Percentiles rank a stretch among this genome's conserved stretches.
These are phyloP conservation scores for Chlorella sp. DNA, from an alignment of 139 green algal genomes.

Conservation along the genomic window DNA sequence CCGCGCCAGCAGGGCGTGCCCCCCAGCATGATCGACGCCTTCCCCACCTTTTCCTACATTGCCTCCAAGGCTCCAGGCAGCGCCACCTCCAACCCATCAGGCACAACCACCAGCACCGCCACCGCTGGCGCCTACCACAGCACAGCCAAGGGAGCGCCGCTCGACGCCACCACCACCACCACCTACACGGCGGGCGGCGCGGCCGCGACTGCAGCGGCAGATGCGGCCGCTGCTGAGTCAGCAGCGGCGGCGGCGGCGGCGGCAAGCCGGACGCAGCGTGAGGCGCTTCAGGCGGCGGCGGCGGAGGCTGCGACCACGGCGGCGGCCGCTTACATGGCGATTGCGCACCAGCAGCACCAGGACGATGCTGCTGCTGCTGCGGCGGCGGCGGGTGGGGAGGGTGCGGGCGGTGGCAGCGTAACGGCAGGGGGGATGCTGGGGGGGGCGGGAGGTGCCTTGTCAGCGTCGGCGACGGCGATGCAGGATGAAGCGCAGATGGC, in stretches of 20 bases:
- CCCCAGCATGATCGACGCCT: slow-evolving; percentile 14
- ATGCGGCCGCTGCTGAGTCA: too few relatives aligned
- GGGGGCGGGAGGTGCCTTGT: too few relatives aligned
- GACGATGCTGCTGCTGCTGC: not conserved
- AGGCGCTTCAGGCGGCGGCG: not conserved
- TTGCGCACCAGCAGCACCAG: not conserved
- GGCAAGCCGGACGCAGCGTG: not conserved
- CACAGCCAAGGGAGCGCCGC: too few relatives aligned
- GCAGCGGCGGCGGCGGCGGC: too few relatives aligned
- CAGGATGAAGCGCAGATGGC: too few relatives aligned
- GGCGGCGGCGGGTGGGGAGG: not conserved
- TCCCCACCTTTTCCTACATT: slow-evolving; percentile 28
- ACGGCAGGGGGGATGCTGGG: too few relatives aligned
- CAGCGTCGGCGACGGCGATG: too few relatives aligned
- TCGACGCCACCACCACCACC: not conserved
- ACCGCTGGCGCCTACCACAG: too few relatives aligned
- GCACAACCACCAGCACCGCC: too few relatives aligned
- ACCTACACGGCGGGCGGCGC: too few relatives aligned
- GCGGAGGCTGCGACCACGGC: not conserved
- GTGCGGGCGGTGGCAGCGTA: not conserved
- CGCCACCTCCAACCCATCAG: not conserved
- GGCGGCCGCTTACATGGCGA: not conserved
- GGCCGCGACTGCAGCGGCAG: too few relatives aligned
- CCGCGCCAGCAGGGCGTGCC: slow-evolving; percentile 23
- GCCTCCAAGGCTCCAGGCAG: not conserved